These are phyloP conservation scores for Colletotrichum acutatum DNA, from an alignment of 2,329 filamentous ascomycete genomes.

Conservation along the genomic window DNA sequence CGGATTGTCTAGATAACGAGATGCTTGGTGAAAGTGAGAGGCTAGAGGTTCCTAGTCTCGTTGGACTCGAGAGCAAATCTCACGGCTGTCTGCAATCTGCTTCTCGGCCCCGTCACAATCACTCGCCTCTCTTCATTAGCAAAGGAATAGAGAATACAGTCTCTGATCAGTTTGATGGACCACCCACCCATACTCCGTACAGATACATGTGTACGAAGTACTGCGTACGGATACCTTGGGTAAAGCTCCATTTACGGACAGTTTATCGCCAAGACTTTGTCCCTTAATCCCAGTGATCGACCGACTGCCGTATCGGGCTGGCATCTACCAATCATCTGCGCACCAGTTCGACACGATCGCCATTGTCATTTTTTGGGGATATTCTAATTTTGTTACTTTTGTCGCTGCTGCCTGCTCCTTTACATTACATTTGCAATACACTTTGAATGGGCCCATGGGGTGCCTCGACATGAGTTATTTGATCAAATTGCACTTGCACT, in stretches of 20 bases:
- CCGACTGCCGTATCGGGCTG: slow-evolving; percentile 20
- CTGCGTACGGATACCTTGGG: not conserved
- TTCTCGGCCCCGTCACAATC: not conserved
- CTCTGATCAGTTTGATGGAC: too few relatives aligned
- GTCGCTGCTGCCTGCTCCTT: slow-evolving; percentile 9
- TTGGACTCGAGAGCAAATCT: not conserved
- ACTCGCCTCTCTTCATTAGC: too few relatives aligned
- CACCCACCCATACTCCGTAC: too few relatives aligned
- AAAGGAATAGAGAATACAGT: too few relatives aligned
- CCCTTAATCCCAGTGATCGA: slow-evolving; percentile 23
- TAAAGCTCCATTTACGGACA: not conserved
- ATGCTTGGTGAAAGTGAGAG: not conserved
- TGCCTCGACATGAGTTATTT: not conserved
- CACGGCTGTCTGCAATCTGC: not conserved
- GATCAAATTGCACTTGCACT: not conserved
- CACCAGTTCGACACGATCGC: not conserved
- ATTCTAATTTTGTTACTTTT: not conserved
- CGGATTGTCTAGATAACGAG: not conserved
- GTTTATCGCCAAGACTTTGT: slow-evolving; percentile 20
- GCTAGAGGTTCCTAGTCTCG: not conserved
- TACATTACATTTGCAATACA: not conserved
- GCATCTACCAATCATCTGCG: slow-evolving; percentile 3
- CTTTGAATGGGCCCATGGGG: not conserved
- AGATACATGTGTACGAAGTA: not conserved
- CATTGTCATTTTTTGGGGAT: not conserved